These are phyloP conservation scores for Alternaria sp. DNA, from an alignment of 2,329 filamentous ascomycete species.

Conservation along the genomic window DNA sequence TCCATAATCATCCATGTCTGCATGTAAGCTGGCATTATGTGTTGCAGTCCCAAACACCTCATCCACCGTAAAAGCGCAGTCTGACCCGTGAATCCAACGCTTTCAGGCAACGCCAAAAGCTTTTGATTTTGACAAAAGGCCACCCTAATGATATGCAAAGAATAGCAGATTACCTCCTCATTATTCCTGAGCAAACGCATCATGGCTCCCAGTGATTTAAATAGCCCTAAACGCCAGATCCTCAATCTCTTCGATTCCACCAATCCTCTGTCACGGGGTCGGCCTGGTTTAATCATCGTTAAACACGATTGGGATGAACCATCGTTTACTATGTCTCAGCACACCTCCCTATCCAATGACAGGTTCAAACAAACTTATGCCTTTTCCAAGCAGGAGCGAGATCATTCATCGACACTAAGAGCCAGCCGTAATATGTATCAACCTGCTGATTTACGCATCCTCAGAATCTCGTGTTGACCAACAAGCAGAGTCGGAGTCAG, in stretches of 20 bases:
- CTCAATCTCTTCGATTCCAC: no score
- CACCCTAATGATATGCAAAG: background rate
- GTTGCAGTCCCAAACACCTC: background rate
- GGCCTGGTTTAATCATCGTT: no score
- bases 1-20: background rate
- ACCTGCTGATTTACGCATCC: background rate
- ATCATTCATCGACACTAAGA: no score
- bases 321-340: no score
- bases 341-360: no score
- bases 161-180: background rate
- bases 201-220: background rate
- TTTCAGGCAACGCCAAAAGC: background rate
- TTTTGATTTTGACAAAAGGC: background rate
- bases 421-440: background rate
- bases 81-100: background rate
- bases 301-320: no score
- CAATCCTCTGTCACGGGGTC: no score
- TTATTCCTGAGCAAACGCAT: background rate
- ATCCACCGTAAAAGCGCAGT: background rate
- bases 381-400: no score
- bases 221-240: background rate
- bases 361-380: no score
- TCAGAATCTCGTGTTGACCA: background rate
- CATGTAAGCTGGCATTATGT: background rate
- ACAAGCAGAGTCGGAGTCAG: background rate